Conservation (phyloP, 345 rosid genomes). For the Geranium brycei region DNA sequence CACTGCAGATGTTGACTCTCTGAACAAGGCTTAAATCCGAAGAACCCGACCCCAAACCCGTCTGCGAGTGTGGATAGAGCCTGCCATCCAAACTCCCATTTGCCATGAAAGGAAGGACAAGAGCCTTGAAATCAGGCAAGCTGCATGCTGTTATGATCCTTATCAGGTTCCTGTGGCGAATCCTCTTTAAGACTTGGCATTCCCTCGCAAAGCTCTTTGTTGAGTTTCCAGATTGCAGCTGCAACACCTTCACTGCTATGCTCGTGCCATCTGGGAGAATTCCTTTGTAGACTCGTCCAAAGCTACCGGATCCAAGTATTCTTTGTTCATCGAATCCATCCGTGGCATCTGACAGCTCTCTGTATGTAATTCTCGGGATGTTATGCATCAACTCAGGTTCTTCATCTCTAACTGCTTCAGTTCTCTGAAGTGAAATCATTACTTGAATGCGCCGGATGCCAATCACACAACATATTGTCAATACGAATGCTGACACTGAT, state of each 20-base stretch:
- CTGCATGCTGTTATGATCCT: conserved; percentile 49
- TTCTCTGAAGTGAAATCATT: conserved; percentile 16
- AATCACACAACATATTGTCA: conserved; percentile 21
- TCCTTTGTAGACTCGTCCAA: conserved; percentile 38
- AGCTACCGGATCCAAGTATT: conserved; percentile 36
- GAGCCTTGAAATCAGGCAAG: conserved; percentile 46
- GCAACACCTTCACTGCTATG: conserved; percentile 39
- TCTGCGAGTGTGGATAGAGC: conserved; percentile 29
- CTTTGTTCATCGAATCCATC: conserved; percentile 32
- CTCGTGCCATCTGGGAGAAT: conserved; percentile 31
- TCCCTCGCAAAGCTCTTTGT: conserved; percentile 46
- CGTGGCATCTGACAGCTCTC: conserved; percentile 37
- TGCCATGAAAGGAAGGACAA: conserved; percentile 44
- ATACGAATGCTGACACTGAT: conserved; percentile 15
- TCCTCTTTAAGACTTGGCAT: conserved; percentile 45
- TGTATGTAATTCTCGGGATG: conserved; percentile 41
- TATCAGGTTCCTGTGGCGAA: conserved; percentile 44
- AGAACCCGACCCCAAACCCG: conserved; percentile 17
- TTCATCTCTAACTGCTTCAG: conserved; percentile 3
- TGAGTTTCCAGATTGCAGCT: conserved; percentile 34
- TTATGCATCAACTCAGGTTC: conserved; percentile 21
- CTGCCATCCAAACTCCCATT: conserved; percentile 43
- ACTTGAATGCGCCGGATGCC: conserved; percentile 14
- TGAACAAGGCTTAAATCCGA: conserved; percentile 36
- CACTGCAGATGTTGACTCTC: conserved; percentile 44